Evolutionary conservation across 2,329 filamentous ascomycete species (phyloP).

Genomic region (Cladosporium sp.): DNA sequence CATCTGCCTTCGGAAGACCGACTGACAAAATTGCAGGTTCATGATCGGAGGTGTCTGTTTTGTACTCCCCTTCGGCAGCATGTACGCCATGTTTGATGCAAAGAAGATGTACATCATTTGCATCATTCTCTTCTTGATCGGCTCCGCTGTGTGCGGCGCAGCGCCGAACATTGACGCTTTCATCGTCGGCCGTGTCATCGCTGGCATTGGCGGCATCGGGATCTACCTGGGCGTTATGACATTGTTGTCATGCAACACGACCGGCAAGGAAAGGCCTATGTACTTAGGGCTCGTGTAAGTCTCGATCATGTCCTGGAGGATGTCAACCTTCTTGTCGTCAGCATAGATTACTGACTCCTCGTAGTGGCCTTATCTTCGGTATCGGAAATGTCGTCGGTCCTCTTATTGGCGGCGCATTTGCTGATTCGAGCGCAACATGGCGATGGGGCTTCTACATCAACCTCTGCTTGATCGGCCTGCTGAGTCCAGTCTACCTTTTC

Average conservation of each 20-base stretch:
- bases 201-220: constrained; percentile 37
- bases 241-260: constrained; percentile 25
- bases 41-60: background rate
- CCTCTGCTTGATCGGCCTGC: constrained; percentile 43
- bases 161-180: constrained; percentile 36
- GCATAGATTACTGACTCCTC: constrained; percentile 34
- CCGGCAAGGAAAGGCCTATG: constrained; percentile 25
- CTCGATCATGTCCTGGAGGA: constrained; percentile 25
- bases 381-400: constrained; percentile 28
- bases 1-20: background rate
- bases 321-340: constrained; percentile 25
- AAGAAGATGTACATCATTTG: constrained; percentile 35
- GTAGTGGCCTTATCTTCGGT: constrained; percentile 33
- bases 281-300: constrained; percentile 27
- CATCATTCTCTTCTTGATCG: constrained; percentile 35
- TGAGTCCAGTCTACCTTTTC: constrained; percentile 49
- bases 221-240: constrained; percentile 36
- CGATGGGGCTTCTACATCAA: constrained; percentile 30
- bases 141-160: constrained; percentile 37
- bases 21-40: background rate
- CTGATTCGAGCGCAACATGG: constrained; percentile 22
- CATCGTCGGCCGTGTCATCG: constrained; percentile 39
- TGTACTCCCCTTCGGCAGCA: background rate
- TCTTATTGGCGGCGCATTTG: constrained; percentile 25
- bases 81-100: constrained; percentile 33